Percentiles rank a stretch among this genome's conserved stretches.
Evolutionary conservation across 2,329 filamentous ascomycete genomes (phyloP).

Genomic region (Aureobasidium sp.): DNA sequence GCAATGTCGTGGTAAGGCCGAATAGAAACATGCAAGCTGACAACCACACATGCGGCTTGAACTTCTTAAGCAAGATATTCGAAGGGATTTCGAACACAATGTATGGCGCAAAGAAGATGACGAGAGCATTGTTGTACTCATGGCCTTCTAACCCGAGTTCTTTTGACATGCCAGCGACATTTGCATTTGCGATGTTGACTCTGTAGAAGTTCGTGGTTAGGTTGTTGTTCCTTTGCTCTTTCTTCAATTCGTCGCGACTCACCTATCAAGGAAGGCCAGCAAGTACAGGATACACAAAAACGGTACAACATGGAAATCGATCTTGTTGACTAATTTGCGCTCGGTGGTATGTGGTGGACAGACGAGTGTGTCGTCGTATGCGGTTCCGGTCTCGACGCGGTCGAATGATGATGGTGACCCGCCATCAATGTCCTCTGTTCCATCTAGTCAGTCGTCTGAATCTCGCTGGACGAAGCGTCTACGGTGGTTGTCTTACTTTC

Average conservation of each 20-base stretch:
- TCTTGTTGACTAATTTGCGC: slow-evolving; percentile 45
- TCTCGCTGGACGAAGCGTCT: not conserved
- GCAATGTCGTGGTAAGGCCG: slow-evolving; percentile 76
- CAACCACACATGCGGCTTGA: slow-evolving; percentile 58
- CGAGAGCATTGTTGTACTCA: slow-evolving; percentile 56
- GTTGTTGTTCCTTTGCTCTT: not conserved
- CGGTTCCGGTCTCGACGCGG: slow-evolving; percentile 17
- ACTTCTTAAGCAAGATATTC: slow-evolving; percentile 57
- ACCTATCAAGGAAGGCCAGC: slow-evolving; percentile 54
- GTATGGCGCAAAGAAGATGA: slow-evolving; percentile 62
- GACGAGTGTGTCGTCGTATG: slow-evolving; percentile 44
- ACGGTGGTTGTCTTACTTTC: not conserved
- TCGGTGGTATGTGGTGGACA: slow-evolving; percentile 58
- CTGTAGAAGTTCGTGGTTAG: slow-evolving; percentile 26
- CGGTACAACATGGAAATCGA: slow-evolving; percentile 55
- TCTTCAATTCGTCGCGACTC: slow-evolving; percentile 9
- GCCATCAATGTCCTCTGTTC: slow-evolving; percentile 17
- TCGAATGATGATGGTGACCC: slow-evolving; percentile 12
- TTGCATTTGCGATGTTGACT: slow-evolving; percentile 61
- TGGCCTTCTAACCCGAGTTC: slow-evolving; percentile 50
- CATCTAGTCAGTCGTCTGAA: slow-evolving; percentile 1
- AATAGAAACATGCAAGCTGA: slow-evolving; percentile 84
- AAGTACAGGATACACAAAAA: slow-evolving; percentile 58
- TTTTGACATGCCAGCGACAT: slow-evolving; percentile 53
- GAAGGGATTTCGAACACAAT: slow-evolving; percentile 61